Evolutionary conservation across 2,329 filamentous ascomycete species (phyloP), one percentile per base, ranked within the genome.

Genomic region (Pseudocercospora crystallina): DNA sequence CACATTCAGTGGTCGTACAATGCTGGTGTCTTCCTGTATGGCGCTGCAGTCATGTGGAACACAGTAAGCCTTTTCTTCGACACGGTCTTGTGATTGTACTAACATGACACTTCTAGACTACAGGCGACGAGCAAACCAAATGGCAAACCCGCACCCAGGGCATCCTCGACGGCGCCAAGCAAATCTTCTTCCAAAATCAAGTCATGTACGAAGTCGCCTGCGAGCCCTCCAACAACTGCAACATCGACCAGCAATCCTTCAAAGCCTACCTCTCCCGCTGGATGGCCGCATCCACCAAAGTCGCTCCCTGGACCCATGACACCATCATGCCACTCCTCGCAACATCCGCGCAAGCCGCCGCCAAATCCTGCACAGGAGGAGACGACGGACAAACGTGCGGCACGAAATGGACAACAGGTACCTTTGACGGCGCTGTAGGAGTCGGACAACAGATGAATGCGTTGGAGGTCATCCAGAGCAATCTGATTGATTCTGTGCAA

Each of bases 391-490:
- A 71, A 5, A 73, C 69, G 32, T 78, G 75, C 59, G 75, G 75
- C 3, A 72, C 69, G 32, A 65, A 67, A 12, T 78, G 75, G 75
- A 66, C 62, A 13, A 54, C 65, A 8, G 69, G 62, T 5, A 62
- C 56, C 1, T 75, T 71, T 57, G 79, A 81, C 59, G 71, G 74
- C 3, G 68, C 66, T 1, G 63, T 65, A 9, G 80, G 80, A 7
- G 79, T 81, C 1, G 80, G 80, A 2, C 76, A 82, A 63, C 76
- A 81, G 66, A 80, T 83, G 78, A 76, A 73, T 42, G 80, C 78
- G 0, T 69, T 84, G 5, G 78, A 77, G 41, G 73, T 77, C 41
- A 74, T 83, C 44, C 66, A 73, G 49, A 73, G 71, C 32, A 66
- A 74, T 42, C 65, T 71, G 20, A 70, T 77, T 8, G 57, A 68